Conservation (phyloP, 2,329 filamentous ascomycete species). For the Rhinocladiella similis region DNA sequence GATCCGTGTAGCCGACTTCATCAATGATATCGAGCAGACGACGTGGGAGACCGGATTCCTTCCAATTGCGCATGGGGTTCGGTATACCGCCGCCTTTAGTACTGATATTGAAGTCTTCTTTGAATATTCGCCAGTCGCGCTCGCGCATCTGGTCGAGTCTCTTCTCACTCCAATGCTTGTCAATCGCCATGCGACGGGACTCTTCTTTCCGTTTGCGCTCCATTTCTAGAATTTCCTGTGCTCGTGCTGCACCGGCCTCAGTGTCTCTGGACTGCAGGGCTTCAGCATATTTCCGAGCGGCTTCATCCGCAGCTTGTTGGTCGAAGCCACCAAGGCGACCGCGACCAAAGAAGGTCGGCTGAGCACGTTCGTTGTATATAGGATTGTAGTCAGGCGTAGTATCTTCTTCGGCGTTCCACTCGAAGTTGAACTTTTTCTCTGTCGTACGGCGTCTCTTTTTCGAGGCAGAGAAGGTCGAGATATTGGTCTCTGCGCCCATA, state of each 20-base stretch:
- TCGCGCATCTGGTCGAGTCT: slow-evolving; percentile 89
- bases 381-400: slow-evolving; percentile 83
- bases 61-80: slow-evolving; percentile 94
- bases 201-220: slow-evolving; percentile 75
- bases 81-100: slow-evolving; percentile 91
- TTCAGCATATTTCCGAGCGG: slow-evolving; percentile 60
- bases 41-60: slow-evolving; percentile 77
- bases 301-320: slow-evolving; percentile 55
- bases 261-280: slow-evolving; percentile 73
- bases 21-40: slow-evolving; percentile 78
- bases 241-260: slow-evolving; percentile 74
- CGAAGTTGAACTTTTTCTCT: slow-evolving; percentile 98
- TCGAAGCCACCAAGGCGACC: slow-evolving; percentile 67
- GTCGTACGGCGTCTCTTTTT: slow-evolving; percentile 93
- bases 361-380: slow-evolving; percentile 68
- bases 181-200: slow-evolving; percentile 70
- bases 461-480: slow-evolving; percentile 86
- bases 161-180: slow-evolving; percentile 97
- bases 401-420: slow-evolving; percentile 94
- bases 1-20: slow-evolving; percentile 85
- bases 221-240: slow-evolving; percentile 79
- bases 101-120: slow-evolving; percentile 95
- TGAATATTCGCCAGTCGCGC: slow-evolving; percentile 98
- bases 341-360: slow-evolving; percentile 69
- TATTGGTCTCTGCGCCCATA: slow-evolving; percentile 85